Percentiles rank a stretch among this genome's conserved stretches.
Conservation (phyloP, 495 filamentous ascomycete genomes). For the Astrocystis sublimbata region DNA sequence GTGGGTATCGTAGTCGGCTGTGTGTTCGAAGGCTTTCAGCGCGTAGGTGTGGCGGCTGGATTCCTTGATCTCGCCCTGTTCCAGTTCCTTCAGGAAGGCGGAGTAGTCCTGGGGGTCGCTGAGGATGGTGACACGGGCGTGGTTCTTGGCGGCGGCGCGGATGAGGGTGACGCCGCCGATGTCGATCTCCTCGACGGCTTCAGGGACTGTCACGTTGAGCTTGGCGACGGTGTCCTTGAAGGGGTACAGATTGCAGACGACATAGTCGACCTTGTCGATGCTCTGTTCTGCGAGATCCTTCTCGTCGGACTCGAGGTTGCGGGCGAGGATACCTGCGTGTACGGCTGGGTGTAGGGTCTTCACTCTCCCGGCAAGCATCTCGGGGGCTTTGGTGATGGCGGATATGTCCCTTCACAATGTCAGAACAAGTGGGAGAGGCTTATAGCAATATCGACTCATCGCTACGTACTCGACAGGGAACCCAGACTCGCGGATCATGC, state of each 20-base stretch:
- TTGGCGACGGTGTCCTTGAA: slow-evolving; percentile 98
- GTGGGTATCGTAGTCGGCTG: slow-evolving; percentile 92
- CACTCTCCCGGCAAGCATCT: slow-evolving; percentile 94
- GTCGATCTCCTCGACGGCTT: slow-evolving; percentile 98
- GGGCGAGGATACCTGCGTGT: slow-evolving; percentile 89
- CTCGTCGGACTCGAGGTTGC: slow-evolving; percentile 88
- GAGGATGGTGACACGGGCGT: slow-evolving; percentile 89
- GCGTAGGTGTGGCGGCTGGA: slow-evolving; percentile 81
- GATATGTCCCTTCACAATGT: slow-evolving; percentile 75
- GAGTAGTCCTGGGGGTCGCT: slow-evolving; percentile 92
- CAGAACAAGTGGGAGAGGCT: slow-evolving; percentile 9
- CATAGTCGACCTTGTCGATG: slow-evolving; percentile 96
- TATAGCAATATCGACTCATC: slow-evolving; percentile 6
- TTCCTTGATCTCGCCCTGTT: slow-evolving; percentile 81
- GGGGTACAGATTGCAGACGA: slow-evolving; percentile 97
- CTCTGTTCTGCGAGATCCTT: slow-evolving; percentile 96
- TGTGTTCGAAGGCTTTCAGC: slow-evolving; percentile 96
- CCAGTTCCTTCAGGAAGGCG: slow-evolving; percentile 87
- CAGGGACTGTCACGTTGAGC: slow-evolving; percentile 91
- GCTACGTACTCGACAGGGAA: slow-evolving; percentile 82
- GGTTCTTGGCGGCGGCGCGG: slow-evolving; percentile 96
- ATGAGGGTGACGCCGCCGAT: slow-evolving; percentile 97
- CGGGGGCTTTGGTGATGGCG: slow-evolving; percentile 95
- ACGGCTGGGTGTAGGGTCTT: slow-evolving; percentile 97
- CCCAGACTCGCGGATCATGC: slow-evolving; percentile 91